phyloP scores from a whole-genome alignment of 2,329 filamentous ascomycete genomes.

The Diaporthe batatas region DNA sequence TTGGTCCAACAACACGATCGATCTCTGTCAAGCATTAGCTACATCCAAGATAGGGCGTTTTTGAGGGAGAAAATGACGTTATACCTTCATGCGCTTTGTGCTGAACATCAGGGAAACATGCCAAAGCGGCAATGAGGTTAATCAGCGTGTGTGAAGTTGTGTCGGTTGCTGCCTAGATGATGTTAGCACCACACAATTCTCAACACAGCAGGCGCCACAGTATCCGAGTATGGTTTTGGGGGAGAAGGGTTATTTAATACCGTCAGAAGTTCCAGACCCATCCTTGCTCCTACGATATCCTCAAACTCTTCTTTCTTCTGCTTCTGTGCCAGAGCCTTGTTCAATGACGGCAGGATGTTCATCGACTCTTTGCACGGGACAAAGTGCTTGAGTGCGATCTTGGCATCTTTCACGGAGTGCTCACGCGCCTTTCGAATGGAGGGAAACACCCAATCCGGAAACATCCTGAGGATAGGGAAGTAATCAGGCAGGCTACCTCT shows the following conservation, averaged over 20 bases:
- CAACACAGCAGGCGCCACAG: too few relatives aligned
- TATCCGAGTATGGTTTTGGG: too few relatives aligned
- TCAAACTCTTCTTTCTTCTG: slow-evolving; percentile 14
- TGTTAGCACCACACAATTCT: not conserved
- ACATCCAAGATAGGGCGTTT: too few relatives aligned
- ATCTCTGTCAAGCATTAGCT: not conserved
- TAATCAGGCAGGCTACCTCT: slow-evolving; percentile 4
- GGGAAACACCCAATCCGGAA: slow-evolving; percentile 3
- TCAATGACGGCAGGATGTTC: not conserved
- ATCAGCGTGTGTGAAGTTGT: slow-evolving; percentile 1
- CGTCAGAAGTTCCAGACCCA: slow-evolving; percentile 10
- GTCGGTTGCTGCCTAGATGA: slow-evolving; percentile 1
- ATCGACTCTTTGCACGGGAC: not conserved
- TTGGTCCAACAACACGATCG: not conserved
- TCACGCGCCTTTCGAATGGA: slow-evolving; percentile 2
- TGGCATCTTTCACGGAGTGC: slow-evolving; percentile 9
- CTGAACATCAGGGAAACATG: slow-evolving; percentile 7
- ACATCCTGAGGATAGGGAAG: not conserved
- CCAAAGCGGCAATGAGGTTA: not conserved
- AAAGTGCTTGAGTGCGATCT: slow-evolving; percentile 15
- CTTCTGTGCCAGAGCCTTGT: not conserved
- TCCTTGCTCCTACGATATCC: not conserved
- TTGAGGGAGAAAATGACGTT: not conserved
- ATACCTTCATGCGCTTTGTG: slow-evolving; percentile 2
- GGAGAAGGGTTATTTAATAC: not conserved